These are phyloP conservation scores for Thraustochytrium striatum DNA, from an alignment of 352 stramenopile genomes.

Conservation along the genomic window DNA sequence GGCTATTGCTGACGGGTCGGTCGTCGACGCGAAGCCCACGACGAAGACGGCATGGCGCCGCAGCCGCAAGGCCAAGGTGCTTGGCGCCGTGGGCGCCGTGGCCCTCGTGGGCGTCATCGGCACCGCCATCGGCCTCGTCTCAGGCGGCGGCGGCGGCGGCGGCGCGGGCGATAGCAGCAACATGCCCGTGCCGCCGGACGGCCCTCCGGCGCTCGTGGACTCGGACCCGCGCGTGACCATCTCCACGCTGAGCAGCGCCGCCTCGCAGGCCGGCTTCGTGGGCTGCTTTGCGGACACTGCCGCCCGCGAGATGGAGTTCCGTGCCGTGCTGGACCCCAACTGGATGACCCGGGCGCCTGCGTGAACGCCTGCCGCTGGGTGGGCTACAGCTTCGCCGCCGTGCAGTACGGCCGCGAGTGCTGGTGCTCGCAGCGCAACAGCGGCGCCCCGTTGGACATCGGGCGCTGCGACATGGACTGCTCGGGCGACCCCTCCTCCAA, in stretches of 20 bases:
- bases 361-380: neutral
- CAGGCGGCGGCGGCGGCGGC: too few relatives aligned
- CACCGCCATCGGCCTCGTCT: too few relatives aligned
- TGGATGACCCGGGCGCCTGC: neutral
- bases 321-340: neutral
- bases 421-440: neutral
- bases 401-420: neutral
- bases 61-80: too few relatives aligned
- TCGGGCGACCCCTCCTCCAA: neutral
- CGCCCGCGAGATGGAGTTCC: neutral
- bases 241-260: neutral
- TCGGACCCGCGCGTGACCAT: too few relatives aligned
- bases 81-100: too few relatives aligned
- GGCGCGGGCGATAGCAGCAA: too few relatives aligned
- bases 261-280: neutral
- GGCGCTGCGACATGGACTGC: neutral
- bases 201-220: too few relatives aligned
- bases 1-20: too few relatives aligned
- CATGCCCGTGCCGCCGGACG: too few relatives aligned
- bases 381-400: neutral
- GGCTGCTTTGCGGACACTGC: neutral
- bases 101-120: too few relatives aligned
- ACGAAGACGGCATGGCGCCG: too few relatives aligned
- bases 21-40: too few relatives aligned
- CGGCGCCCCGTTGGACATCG: neutral